phyloP scores from a whole-genome alignment of 257 asterid species.

The Solanum acaule region DNA sequence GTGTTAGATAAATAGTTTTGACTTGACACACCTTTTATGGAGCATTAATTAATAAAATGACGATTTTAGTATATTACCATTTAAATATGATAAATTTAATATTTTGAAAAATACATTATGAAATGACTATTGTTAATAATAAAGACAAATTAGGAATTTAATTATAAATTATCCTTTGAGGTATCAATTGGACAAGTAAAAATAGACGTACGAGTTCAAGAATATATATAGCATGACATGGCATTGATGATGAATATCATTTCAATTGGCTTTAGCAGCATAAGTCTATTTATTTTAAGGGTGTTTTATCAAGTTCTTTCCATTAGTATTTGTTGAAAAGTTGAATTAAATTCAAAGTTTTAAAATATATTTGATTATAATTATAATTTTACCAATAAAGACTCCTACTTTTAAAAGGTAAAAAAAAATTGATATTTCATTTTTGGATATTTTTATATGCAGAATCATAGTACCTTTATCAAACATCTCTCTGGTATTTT shows the following conservation, averaged over 20 bases:
- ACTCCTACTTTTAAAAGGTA: background rate
- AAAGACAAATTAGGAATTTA: background rate
- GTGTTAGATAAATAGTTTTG: too few relatives aligned
- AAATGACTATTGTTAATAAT: background rate
- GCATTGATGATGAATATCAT: background rate
- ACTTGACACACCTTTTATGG: background rate
- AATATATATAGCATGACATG: background rate
- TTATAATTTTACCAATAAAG: background rate
- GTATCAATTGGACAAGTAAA: background rate
- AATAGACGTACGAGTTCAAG: background rate
- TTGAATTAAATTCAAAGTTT: too few relatives aligned
- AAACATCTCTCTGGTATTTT: background rate
- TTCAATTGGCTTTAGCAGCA: background rate
- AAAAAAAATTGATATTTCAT: too few relatives aligned
- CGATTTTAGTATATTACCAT: too few relatives aligned
- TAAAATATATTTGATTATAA: too few relatives aligned
- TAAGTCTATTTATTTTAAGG: background rate
- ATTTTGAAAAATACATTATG: too few relatives aligned
- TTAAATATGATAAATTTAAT: too few relatives aligned
- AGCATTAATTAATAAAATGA: too few relatives aligned
- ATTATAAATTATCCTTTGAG: background rate
- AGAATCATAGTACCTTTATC: background rate
- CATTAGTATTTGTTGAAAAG: background rate
- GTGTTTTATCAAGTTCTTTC: background rate
- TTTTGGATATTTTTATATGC: background rate